phyloP scores from a whole-genome alignment of 805 yeast genomes.

The Kuraishia piskuri region DNA sequence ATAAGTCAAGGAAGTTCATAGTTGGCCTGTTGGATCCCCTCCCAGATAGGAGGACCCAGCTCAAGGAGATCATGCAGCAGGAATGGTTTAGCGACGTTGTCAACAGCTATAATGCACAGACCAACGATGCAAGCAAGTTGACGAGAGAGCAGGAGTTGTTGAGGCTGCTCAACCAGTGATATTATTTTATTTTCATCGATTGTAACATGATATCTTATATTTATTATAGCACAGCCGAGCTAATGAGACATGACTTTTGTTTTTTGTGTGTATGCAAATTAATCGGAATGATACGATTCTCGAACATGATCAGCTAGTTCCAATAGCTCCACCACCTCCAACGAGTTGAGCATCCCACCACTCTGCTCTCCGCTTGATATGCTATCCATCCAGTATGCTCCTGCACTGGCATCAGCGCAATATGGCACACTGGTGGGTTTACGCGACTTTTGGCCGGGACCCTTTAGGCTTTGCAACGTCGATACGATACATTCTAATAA shows the following conservation, averaged over 20 bases:
- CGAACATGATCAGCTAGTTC: background rate
- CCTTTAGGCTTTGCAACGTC: background rate
- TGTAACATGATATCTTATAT: too few species aligned
- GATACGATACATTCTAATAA: background rate
- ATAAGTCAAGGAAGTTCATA: conserved; percentile 6
- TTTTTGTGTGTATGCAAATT: background rate
- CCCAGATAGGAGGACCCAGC: conserved; percentile 12
- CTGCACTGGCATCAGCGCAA: background rate
- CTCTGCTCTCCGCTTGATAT: background rate
- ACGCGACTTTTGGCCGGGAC: background rate
- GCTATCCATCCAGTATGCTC: background rate
- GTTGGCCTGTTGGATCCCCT: conserved; percentile 23
- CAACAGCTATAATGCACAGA: conserved; percentile 5
- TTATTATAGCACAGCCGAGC: background rate
- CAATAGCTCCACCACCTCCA: background rate
- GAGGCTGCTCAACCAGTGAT: conserved; percentile 8
- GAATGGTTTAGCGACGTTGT: conserved; percentile 21
- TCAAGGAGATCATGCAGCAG: conserved; percentile 12
- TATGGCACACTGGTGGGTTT: background rate
- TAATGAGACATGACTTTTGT: background rate
- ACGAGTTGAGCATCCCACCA: background rate
- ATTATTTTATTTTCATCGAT: background rate
- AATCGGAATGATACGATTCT: background rate
- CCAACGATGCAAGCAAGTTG: background rate
- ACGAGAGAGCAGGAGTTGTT: conserved; percentile 17